Conservation (phyloP, 257 asterid species). For the Gentiana straminea region DNA sequence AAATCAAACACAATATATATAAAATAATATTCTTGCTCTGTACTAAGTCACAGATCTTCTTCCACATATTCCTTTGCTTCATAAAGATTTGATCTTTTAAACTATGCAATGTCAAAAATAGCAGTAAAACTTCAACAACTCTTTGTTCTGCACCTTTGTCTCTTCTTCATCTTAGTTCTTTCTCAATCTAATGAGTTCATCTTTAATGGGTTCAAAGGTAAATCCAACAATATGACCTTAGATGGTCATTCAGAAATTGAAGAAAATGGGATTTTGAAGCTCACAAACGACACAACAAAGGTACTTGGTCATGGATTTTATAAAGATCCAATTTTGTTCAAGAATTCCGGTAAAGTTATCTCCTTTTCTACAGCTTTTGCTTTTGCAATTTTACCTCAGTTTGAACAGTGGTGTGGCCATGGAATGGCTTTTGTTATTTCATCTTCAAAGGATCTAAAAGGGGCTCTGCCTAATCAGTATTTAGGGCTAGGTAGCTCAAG, state of each 20-base stretch:
- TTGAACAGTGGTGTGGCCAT: slow-evolving; percentile 48
- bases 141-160: slow-evolving; percentile 14
- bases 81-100: not conserved
- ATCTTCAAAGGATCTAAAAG: slow-evolving; percentile 21
- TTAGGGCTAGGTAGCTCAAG: slow-evolving; percentile 40
- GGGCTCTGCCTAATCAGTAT: slow-evolving; percentile 45
- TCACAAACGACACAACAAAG: slow-evolving; percentile 31
- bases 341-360: slow-evolving; percentile 31
- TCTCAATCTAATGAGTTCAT: slow-evolving; percentile 32
- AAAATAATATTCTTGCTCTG: not conserved
- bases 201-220: slow-evolving; percentile 37
- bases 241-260: slow-evolving; percentile 43
- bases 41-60: slow-evolving; percentile 3
- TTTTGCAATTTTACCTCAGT: slow-evolving; percentile 53
- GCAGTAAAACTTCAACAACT: slow-evolving; percentile 6
- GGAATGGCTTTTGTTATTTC: slow-evolving; percentile 54
- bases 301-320: slow-evolving; percentile 53
- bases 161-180: slow-evolving; percentile 19
- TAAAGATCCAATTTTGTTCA: slow-evolving; percentile 32
- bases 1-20: not conserved
- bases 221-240: slow-evolving; percentile 17
- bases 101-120: slow-evolving; percentile 32
- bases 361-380: slow-evolving; percentile 68
- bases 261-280: slow-evolving; percentile 38
- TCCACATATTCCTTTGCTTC: not conserved